Evolutionary conservation across 2,329 filamentous ascomycete species (phyloP), one percentile per base, ranked within the genome.

Genomic region (Alternaria panax): DNA sequence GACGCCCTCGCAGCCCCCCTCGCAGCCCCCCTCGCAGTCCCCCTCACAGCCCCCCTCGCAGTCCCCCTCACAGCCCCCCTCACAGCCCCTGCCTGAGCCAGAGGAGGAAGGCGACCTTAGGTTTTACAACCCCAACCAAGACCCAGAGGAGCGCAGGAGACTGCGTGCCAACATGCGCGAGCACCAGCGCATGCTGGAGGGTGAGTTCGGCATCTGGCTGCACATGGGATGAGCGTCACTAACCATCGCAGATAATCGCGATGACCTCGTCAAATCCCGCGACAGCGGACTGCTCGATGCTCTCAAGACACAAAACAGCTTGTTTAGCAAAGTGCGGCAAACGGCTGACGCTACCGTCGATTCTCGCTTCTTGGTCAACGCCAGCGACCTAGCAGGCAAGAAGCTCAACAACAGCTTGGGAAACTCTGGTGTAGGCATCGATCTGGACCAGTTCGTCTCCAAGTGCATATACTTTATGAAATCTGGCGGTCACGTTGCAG

Each of bases 401-500:
- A 93, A 92, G 74, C 90, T 92, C 0, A 83, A 90, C 42, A 88
- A 89, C 51, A 84, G 96, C 25, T 88, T 90, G 1, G 93, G 93
- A 7, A 90, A 90, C 68, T 81, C 85, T 2, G 87, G 87, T 3
- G 88, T 90, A 51, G 92, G 93, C 7, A 81, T 99, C 22, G 93
- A 98, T 71, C 84, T 96, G 0, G 93, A 98, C 62, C 92, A 97
- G 69, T 96, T 98, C 71, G 87, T 98, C 14, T 91, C 91, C 0
- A 96, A 96, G 78, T 94, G 91, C 76, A 92, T 96, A 60, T 87
- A 86, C 4, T 98, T 91, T 75, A 97, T 98, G 92, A 88, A 87
- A 18, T 72, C 77, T 22, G 84, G 86, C 34, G 90, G 87, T 4
- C 81, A 85, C 14, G 54, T 62, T 1, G 60, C 60, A 1, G 85